Evolutionary conservation across 2,329 filamentous ascomycete genomes (phyloP).

Genomic region (Diplodia intermedia): DNA sequence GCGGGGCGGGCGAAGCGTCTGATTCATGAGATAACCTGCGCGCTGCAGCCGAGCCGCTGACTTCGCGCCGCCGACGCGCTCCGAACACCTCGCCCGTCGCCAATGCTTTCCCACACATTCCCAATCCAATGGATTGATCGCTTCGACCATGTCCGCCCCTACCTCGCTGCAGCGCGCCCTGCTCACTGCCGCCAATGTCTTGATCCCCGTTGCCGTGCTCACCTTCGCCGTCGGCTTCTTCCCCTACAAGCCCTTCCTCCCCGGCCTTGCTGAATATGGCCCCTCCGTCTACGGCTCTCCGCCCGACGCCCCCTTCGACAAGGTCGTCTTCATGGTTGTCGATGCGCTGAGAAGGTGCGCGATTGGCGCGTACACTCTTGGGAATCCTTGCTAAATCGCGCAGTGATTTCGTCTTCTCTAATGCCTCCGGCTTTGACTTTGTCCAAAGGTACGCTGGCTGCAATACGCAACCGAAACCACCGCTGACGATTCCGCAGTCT

Average conservation of each 20-base stretch:
- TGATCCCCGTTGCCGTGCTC: slow-evolving; percentile 72
- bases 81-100: slow-evolving; percentile 15
- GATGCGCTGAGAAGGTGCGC: slow-evolving; percentile 86
- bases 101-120: slow-evolving; percentile 26
- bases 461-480: slow-evolving; percentile 5
- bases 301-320: slow-evolving; percentile 79
- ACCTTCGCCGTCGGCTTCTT: slow-evolving; percentile 93
- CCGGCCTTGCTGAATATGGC: slow-evolving; percentile 77
- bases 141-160: slow-evolving; percentile 19
- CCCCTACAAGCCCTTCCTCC: slow-evolving; percentile 92
- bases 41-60: slow-evolving; percentile 13
- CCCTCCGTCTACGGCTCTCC: slow-evolving; percentile 60
- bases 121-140: slow-evolving; percentile 27
- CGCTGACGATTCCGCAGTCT: slow-evolving; percentile 63
- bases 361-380: too few relatives aligned
- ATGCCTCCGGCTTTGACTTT: slow-evolving; percentile 80
- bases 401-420: slow-evolving; percentile 91
- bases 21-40: too few relatives aligned
- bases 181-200: slow-evolving; percentile 73
- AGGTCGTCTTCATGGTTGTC: slow-evolving; percentile 95
- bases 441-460: slow-evolving; percentile 74
- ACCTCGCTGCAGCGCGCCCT: slow-evolving; percentile 35
- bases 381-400: slow-evolving; percentile 25
- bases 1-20: too few relatives aligned
- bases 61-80: slow-evolving; percentile 20